Base-by-base conservation (phyloP, 148 eudicot genomes). In the Chenopodium berlandieri region DNA sequence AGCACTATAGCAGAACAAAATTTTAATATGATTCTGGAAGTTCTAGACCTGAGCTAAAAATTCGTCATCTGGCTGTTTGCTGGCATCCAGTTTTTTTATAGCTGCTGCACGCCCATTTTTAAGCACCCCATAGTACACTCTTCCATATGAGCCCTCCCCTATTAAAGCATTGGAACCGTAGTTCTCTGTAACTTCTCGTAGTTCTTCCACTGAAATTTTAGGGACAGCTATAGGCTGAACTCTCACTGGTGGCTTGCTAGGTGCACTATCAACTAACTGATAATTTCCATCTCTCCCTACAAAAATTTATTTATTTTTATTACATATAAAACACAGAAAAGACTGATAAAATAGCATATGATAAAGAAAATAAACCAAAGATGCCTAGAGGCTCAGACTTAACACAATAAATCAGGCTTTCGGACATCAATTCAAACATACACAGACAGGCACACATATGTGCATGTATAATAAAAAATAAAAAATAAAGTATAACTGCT, bases 81-180 rank as follows among this genome's bases (percentile, higher is more conserved):
- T 81, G 22, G 86, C 90, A 83, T 95, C 98, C 78, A 93, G 87
- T 87, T 95, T 95, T 78, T 95, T 95, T 58, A 95, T 89, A 72
- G 98, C 98, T 31, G 90, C 94, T 77, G 87, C 90, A 37, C 89
- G 89, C 31, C 89, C 96, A 85, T 75, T 89, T 75, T 80, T 86
- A 52, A 95, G 83, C 22, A 79, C 78, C 73, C 93, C 97, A 70
- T 82, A 92, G 75, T 91, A 95, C 48, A 95, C 98, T 78, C 97
- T 85, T 23, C 98, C 97, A 83, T 93, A 93, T 46, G 98, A 94
- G 65, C 98, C 98, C 85, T 94, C 97, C 63, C 97, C 98, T 80
- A 94, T 91, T 82, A 93, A 86, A 71, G 96, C 89, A 83, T 83
- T 89, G 46, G 96, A 86, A 73, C 98, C 98, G 80, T 92, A 94